Evolutionary conservation across 2,329 filamentous ascomycete genomes (phyloP), one percentile per base, ranked within the genome.

Genomic region (Neofusicoccum parvum): DNA sequence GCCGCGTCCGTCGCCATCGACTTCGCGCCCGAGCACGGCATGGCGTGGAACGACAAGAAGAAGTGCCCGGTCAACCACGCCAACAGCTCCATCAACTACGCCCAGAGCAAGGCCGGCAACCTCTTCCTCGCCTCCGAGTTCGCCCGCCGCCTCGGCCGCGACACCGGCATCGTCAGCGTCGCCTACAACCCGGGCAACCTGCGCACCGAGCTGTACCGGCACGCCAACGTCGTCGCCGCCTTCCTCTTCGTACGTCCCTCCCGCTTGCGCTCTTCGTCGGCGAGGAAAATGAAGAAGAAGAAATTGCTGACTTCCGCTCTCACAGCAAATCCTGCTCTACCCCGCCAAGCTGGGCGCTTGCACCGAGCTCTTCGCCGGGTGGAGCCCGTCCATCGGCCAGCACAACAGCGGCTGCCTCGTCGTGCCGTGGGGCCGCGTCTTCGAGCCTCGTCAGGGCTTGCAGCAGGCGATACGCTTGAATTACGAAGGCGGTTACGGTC

Each of bases 361-460:
- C 49, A 66, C 65, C 3, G 65, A 66, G 49, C 50, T 66, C 3
- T 66, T 59, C 37, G 65, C 65, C 15, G 65, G 59, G 3, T 66
- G 59, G 49, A 56, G 49, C 14, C 58, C 58, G 11, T 49, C 49
- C 7, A 20, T 66, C 39, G 51, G 49, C 7, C 77, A 77, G 59
- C 53, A 65, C 43, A 65, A 65, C 45, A 46, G 43, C 17, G 78
- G 78, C 3, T 69, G 66, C 10, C 76, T 76, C 50, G 67, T 84
- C 45, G 73, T 81, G 58, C 82, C 82, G 2, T 85, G 82, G 82
- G 83, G 82, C n/a, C 69, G 77, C 20, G 66, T 67, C 72, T 76
- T 36, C 70, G 50, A 46, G 36, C 73, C 79, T 17, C 70, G 76
- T 12, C 67, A 69, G 41, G 79, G 80, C 66, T 32, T 81, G 12